Evolutionary conservation across 257 asterid species (phyloP).

Genomic region (Penstemon newberryi): DNA sequence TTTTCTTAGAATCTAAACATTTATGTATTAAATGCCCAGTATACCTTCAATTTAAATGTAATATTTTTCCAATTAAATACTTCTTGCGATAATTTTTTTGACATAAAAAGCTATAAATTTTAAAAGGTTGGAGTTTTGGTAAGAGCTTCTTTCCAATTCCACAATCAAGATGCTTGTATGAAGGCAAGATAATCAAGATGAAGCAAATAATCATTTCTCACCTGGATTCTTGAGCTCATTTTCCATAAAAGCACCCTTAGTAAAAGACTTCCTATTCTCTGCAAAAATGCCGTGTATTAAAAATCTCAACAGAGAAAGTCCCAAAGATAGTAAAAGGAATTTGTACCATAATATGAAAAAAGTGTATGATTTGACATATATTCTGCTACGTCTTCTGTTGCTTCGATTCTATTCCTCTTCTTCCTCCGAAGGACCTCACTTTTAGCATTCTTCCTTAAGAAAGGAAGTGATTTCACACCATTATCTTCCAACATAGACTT

Average conservation of each 20-base stretch:
- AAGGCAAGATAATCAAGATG: constrained; percentile 12
- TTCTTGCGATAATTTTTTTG: too few relatives aligned
- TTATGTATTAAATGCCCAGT: too few relatives aligned
- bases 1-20: too few relatives aligned
- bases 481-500: constrained; percentile 32
- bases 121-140: background rate
- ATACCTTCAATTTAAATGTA: too few relatives aligned
- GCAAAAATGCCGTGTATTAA: constrained; percentile 28
- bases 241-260: constrained; percentile 36
- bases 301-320: constrained; percentile 15
- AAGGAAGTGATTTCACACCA: constrained; percentile 48
- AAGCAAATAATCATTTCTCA: constrained; percentile 30
- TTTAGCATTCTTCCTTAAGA: constrained; percentile 29
- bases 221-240: constrained; percentile 41
- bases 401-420: constrained; percentile 65
- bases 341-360: constrained; percentile 67
- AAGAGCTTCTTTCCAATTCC: background rate
- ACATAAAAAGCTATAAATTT: background rate
- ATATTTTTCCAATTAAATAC: too few relatives aligned
- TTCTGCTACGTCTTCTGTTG: constrained; percentile 38
- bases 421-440: constrained; percentile 49
- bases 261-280: constrained; percentile 47
- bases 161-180: background rate
- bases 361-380: constrained; percentile 73
- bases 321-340: constrained; percentile 15